Evolutionary conservation across 2,329 filamentous ascomycete genomes (phyloP).

Genomic region (Epichloe sp.): DNA sequence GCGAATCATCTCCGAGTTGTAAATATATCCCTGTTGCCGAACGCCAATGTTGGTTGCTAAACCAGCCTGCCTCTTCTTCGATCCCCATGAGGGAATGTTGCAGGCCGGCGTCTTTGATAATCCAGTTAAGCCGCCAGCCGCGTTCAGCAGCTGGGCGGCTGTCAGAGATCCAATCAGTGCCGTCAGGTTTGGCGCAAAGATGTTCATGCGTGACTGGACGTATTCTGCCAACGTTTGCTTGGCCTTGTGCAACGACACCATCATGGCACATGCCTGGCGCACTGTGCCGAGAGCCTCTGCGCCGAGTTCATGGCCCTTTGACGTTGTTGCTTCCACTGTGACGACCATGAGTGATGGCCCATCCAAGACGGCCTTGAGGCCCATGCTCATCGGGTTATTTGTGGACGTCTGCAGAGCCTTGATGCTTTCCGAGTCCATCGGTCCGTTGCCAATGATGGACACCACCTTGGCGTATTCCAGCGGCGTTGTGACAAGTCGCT

Average conservation of each 20-base stretch:
- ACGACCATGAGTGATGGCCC: slow-evolving; percentile 91
- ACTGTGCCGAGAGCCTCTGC: slow-evolving; percentile 64
- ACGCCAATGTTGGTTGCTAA: slow-evolving; percentile 88
- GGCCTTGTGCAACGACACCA: slow-evolving; percentile 72
- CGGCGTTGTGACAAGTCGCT: slow-evolving; percentile 78
- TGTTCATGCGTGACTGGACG: slow-evolving; percentile 90
- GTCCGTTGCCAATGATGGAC: slow-evolving; percentile 81
- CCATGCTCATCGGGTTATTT: slow-evolving; percentile 63
- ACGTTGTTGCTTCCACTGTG: slow-evolving; percentile 84
- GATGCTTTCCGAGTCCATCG: slow-evolving; percentile 69
- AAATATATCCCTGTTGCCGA: slow-evolving; percentile 85
- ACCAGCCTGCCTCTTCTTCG: slow-evolving; percentile 72
- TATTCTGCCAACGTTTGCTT: slow-evolving; percentile 84
- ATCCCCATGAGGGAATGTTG: slow-evolving; percentile 82
- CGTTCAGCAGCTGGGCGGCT: slow-evolving; percentile 91
- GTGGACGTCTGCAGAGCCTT: slow-evolving; percentile 63
- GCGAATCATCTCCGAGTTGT: slow-evolving; percentile 79
- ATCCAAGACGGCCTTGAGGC: slow-evolving; percentile 71
- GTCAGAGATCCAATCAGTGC: slow-evolving; percentile 83
- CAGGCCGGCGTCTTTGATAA: slow-evolving; percentile 87
- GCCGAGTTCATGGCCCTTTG: slow-evolving; percentile 65
- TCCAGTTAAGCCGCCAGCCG: slow-evolving; percentile 75
- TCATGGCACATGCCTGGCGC: slow-evolving; percentile 71
- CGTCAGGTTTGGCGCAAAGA: slow-evolving; percentile 90
- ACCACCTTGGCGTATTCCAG: slow-evolving; percentile 94